phyloP scores from a whole-genome alignment of 768 basidiomycete genomes.

The Russula earlei region DNA sequence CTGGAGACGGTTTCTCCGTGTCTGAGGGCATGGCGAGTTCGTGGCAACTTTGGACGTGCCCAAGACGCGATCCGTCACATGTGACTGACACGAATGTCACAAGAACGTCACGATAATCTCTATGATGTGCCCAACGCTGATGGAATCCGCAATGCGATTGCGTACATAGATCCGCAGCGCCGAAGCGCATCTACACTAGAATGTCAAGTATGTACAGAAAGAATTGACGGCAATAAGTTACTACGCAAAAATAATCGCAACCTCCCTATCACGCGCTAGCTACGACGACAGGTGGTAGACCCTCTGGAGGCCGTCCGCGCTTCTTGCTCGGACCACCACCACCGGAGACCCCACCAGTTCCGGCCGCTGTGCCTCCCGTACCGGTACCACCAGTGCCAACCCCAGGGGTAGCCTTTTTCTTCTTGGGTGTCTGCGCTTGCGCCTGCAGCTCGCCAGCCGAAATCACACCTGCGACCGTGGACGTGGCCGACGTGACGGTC shows the following conservation, averaged over 20 bases:
- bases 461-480: background rate
- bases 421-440: slow-evolving; percentile 19
- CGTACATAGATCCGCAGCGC: slow-evolving; percentile 7
- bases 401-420: slow-evolving; percentile 11
- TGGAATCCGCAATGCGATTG: background rate
- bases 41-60: background rate
- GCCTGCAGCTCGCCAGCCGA: background rate
- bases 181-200: slow-evolving; percentile 5
- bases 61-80: slow-evolving; percentile 12
- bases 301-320: slow-evolving; percentile 20
- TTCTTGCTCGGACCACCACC: slow-evolving; percentile 16
- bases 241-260: background rate
- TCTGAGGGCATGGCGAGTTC: slow-evolving; percentile 16
- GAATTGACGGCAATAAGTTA: slow-evolving; percentile 16
- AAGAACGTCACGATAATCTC: background rate
- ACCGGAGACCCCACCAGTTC: background rate
- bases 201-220: slow-evolving; percentile 10
- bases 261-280: slow-evolving; percentile 24
- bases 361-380: background rate
- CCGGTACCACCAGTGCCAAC: background rate
- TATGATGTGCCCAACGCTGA: background rate
- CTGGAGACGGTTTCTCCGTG: slow-evolving; percentile 33
- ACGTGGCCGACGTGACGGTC: background rate
- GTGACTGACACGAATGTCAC: slow-evolving; percentile 11
- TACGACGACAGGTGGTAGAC: slow-evolving; percentile 25